Base-by-base conservation (phyloP, 228 moss, liverwort and hornwort genomes). In the Sphagnum fallax region DNA sequence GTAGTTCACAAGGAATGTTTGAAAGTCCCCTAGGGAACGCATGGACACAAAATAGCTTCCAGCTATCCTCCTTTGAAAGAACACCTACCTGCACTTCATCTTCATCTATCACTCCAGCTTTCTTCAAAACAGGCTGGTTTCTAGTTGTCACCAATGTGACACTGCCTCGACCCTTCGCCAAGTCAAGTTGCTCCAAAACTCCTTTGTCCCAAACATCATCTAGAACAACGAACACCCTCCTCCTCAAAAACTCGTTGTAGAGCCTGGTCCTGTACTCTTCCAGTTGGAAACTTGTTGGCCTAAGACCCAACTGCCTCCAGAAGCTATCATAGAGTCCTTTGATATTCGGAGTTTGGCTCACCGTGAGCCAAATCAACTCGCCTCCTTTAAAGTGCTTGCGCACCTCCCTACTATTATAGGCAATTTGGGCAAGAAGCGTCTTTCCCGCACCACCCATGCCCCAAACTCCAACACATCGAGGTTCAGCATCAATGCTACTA, bases 41-140 rank as follows among this genome's bases (percentile, higher is more conserved):
- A 72, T 81, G 77, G 67, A 67, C 74, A 50, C 71, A 75, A 65
- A 81, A 81, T 11, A 81, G 75, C 58, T 77, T 51, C 77, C 77
- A 81, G 48, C 81, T 81, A 50, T 81, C 32, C 18, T 77, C 71
- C 18, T 60, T 53, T 51, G 63, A 65, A 48, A 77, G 74, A 59
- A 66, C 51, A 52, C 60, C 48, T 4, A 74, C 64, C 32, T 71
- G 48, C 4, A 74, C 47, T 16, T 61, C 71, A 12, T 58, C 47
- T 32, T 32, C 32, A 1, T 32, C 32, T 32, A 1, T 32, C 0
- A 69, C 73, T 59, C 55, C 60, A 0, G 66, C 69, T 10, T 51
- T 65, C 11, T 67, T 32, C 64, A 80, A 62, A 13, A 80, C 32
- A 4, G 58, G 50, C 16, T 63, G 51, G 2, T 68, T 61, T 5